Evolutionary conservation across 2,329 filamentous ascomycete genomes (phyloP), one percentile per base, ranked within the genome.

Genomic region (Fusarium setosum): DNA sequence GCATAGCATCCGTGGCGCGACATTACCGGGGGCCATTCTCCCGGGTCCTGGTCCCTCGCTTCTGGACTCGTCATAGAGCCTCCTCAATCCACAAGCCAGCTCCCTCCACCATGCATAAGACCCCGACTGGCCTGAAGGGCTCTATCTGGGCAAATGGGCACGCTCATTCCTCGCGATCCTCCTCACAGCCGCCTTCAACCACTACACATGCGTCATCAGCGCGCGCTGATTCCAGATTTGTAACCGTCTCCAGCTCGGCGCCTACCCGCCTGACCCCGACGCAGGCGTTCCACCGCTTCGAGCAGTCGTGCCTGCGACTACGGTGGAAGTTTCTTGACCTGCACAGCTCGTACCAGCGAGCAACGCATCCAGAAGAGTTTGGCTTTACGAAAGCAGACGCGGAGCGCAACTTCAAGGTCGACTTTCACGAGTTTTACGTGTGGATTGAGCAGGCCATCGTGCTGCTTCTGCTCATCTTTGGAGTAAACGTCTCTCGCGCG

Each of bases 401-500:
- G 0, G 87, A 90, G 74, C 82, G 86, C 15, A 92, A 92, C 83
- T 93, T 93, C 80, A 92, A 93, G 74, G 83, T 93, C 8, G 91
- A 93, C 72, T 93, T 93, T 64, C 89, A 91, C 76, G 91, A 93
- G 72, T 93, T 90, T 75, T 93, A 93, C 78, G 87, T 88, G 50
- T 83, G 92, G 32, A 84, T 93, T 7, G 91, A 93, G 77, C 86
- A 91, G 26, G 90, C 89, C 0, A 81, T 93, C 8, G 88, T 92
- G 2, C 85, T 90, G 44, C 79, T 92, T 1, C 83, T 92, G n/a
- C 83, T 83, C 1, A 84, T 92, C 0, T 90, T 89, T 59, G 87
- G 85, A 8, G 81, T 92, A 6, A 73, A 74, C 0, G 80, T 92
- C 1, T 76, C 80, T 0, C 75, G 79, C 7, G 54, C 62, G 12